Percentiles rank a stretch among this genome's conserved stretches.
phyloP scores from a whole-genome alignment of 1,284 basidiomycete genomes.

The Laetiporus sulphureus region DNA sequence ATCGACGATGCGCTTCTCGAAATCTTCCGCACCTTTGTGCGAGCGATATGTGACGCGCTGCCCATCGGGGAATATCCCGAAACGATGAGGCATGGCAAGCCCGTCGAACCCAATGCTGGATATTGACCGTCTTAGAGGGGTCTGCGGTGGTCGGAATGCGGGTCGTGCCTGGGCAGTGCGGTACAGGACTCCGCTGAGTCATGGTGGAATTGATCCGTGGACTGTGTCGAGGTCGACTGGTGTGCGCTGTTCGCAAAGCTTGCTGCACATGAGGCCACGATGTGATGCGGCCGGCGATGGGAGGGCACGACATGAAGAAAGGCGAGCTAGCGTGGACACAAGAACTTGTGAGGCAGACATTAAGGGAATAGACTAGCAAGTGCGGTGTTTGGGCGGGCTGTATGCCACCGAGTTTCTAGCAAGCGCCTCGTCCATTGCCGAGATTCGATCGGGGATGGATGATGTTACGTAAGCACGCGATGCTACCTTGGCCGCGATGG shows the following conservation, averaged over 20 bases:
- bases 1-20: constrained; percentile 10
- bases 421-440: too few species aligned
- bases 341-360: too few species aligned
- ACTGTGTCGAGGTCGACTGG: constrained; percentile 11
- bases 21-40: constrained; percentile 11
- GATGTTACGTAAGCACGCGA: too few species aligned
- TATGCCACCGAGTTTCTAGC: too few species aligned
- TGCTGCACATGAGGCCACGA: background rate
- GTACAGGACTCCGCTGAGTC: constrained; percentile 19
- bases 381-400: too few species aligned
- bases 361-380: too few species aligned
- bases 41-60: constrained; percentile 15
- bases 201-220: constrained; percentile 15
- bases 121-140: constrained; percentile 8
- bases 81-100: constrained; percentile 18
- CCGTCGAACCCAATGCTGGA: constrained; percentile 24
- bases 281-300: too few species aligned
- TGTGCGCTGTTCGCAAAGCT: constrained; percentile 8
- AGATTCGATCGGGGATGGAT: too few species aligned
- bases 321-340: too few species aligned
- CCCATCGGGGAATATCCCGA: constrained; percentile 16
- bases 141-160: constrained; percentile 10
- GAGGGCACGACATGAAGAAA: too few species aligned
- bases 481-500: too few species aligned
- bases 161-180: constrained; percentile 21